Evolutionary conservation across 805 yeast species (phyloP).

Genomic region (Wickerhamomyces bovis): DNA sequence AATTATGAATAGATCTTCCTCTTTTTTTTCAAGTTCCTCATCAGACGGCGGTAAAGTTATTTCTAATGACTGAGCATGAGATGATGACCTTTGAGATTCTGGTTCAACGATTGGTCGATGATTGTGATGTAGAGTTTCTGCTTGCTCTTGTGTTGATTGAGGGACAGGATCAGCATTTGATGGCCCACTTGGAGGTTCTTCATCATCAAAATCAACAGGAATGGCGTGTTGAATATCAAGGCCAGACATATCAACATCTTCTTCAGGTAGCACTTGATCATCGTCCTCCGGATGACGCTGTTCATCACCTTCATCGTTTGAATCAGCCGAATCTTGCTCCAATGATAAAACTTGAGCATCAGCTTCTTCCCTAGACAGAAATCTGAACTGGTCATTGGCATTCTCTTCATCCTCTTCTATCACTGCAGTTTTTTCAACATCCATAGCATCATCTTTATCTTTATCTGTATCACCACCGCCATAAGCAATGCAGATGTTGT

Average conservation of each 20-base stretch:
- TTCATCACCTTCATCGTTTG: not conserved
- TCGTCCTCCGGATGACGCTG: not conserved
- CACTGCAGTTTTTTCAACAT: not conserved
- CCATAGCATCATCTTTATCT: not conserved
- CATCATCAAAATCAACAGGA: not conserved
- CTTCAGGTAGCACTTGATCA: not conserved
- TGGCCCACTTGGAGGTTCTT: not conserved
- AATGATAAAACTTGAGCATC: not conserved
- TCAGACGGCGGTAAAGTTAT: not conserved
- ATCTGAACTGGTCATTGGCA: not conserved
- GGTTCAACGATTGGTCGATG: not conserved
- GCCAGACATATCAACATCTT: not conserved
- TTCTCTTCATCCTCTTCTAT: not conserved
- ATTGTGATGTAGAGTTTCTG: no score
- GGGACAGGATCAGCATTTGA: not conserved
- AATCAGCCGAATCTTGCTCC: not conserved
- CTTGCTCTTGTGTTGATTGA: not conserved
- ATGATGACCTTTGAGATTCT: not conserved
- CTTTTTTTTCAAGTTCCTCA: not conserved
- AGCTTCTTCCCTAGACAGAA: not conserved
- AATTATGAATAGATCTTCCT: not conserved
- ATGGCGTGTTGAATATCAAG: not conserved
- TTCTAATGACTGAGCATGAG: not conserved
- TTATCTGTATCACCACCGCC: not conserved
- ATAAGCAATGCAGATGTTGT: not conserved